These are phyloP conservation scores for Acanthamoeba divionensis DNA, from an alignment of 208 protist species.

Conservation along the genomic window DNA sequence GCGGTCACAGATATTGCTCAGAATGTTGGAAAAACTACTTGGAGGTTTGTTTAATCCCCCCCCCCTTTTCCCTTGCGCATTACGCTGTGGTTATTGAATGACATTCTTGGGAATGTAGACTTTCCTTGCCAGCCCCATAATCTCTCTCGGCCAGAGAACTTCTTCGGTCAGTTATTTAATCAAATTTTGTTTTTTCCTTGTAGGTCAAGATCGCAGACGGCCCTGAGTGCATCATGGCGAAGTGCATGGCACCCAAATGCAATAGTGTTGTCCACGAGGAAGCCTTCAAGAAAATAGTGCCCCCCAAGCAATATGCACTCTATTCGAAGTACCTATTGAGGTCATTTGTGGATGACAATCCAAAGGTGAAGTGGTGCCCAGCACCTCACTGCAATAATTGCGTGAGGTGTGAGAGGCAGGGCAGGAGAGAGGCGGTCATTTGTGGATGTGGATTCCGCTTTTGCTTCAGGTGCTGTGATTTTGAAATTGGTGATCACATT, in stretches of 20 bases:
- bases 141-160: too few relatives aligned
- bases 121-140: too few relatives aligned
- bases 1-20: conserved; percentile 77
- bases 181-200: background rate
- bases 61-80: too few relatives aligned
- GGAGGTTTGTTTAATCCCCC: background rate
- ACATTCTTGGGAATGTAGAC: too few relatives aligned
- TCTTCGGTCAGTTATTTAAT: too few relatives aligned
- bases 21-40: conserved; percentile 75
- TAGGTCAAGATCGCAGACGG: conserved; percentile 70
- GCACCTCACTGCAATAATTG: conserved; percentile 78
- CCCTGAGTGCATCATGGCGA: conserved; percentile 52
- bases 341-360: conserved; percentile 80
- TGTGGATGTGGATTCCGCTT: conserved; percentile 76
- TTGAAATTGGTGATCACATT: conserved; percentile 55
- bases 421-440: conserved; percentile 62
- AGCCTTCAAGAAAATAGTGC: conserved; percentile 65
- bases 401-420: conserved; percentile 68
- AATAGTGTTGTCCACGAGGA: conserved; percentile 65
- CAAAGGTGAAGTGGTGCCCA: conserved; percentile 83
- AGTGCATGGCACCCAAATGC: conserved; percentile 72
- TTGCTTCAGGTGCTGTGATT: conserved; percentile 31
- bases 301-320: conserved; percentile 7
- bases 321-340: conserved; percentile 71
- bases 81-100: too few relatives aligned